Base-by-base conservation (phyloP, 306 rosid genomes). In the Vigna unguiculata region DNA sequence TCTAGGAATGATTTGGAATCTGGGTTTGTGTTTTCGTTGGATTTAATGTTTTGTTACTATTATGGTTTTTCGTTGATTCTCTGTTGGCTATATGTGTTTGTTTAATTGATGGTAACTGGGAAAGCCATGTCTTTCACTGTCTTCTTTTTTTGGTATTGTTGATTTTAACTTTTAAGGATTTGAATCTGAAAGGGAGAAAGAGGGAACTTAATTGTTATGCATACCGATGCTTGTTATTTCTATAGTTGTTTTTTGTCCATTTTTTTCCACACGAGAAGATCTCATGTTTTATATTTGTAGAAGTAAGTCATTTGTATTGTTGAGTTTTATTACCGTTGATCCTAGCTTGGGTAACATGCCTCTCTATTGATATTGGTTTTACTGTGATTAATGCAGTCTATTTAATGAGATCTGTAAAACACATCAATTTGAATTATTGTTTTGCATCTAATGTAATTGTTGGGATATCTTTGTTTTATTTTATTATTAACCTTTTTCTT, bases 311-410 rank as follows among this genome's bases (percentile, higher is more conserved):
- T 68, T 55, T 63, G 41, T 69, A 15, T 72, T 59, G 32, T 16
- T 2, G 53, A 34, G 20, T 62, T 13, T 46, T 66, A 69, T 79
- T 74, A 46, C 30, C 30, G 10, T 61, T 63, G 53, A 69, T 54
- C 62, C 57, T 3, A 0, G 4, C 14, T 72, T 17, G n/a, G 72
- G 32, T 75, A 55, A 68, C 47, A 38, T 48, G 41, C 40, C 2
- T 47, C 59, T 38, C n/a, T 5, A 28, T 68, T 75, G 30, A 6
- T 16, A 40, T 41, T 49, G 36, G 11, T 4, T 74, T 61, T 21
- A 1, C 9, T 40, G n/a, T 25, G 66, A 17, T 58, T 38, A 2
- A 25, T 46, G n/a, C 5, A 7, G 28, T 4, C 75, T 24, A 5
- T 24, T 34, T 17, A 51, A 15, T 19, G 46, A 61, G 73, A 59